Evolutionary conservation across 345 rosid species (phyloP).

Genomic region (Geranium rotundifolium): DNA sequence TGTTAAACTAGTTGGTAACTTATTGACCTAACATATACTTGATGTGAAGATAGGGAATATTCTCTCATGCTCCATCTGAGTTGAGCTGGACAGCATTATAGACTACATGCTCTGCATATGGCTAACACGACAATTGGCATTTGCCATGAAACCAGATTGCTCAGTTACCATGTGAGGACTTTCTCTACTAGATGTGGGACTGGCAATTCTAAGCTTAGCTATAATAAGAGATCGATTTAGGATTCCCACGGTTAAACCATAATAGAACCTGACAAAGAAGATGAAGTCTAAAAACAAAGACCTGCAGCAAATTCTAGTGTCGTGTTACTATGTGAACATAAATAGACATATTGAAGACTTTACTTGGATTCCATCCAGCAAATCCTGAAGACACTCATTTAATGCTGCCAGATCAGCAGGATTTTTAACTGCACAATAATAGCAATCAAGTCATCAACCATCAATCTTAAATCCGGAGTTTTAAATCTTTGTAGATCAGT

Average conservation of each 20-base stretch:
- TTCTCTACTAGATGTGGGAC: not conserved
- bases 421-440: conserved; percentile 36
- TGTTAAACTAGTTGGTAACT: not conserved
- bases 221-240: not conserved
- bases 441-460: not conserved
- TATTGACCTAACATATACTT: not conserved
- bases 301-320: not conserved
- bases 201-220: not conserved
- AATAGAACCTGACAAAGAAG: not conserved
- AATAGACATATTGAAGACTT: conserved; percentile 5
- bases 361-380: conserved; percentile 97
- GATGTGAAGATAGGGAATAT: not conserved
- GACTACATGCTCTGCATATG: not conserved
- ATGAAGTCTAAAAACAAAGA: not conserved
- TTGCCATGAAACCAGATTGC: not conserved
- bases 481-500: conserved; percentile 6
- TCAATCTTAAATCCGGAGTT: conserved; percentile 1
- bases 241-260: not conserved
- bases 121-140: not conserved
- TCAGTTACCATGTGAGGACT: not conserved
- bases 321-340: not conserved
- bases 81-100: not conserved
- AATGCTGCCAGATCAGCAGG: conserved; percentile 67
- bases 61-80: not conserved
- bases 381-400: conserved; percentile 90